Conservation (phyloP, 129 eudicot species). For the Solidago caesia region DNA sequence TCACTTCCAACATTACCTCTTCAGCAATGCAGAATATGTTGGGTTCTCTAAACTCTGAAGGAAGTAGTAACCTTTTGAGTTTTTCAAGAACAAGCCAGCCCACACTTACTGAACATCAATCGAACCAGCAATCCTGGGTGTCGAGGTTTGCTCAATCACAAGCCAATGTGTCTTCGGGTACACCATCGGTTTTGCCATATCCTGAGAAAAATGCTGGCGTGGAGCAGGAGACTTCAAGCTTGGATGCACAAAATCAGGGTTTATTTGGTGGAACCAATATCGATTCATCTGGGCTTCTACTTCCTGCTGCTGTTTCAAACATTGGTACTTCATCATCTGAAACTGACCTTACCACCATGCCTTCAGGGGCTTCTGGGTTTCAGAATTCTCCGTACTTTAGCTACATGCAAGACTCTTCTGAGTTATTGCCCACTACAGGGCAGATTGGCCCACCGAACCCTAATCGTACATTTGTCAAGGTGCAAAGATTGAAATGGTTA, state of each 20-base stretch:
- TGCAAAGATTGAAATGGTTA: not conserved
- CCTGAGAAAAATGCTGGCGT: conserved; percentile 51
- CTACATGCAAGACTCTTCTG: conserved; percentile 77
- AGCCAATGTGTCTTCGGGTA: conserved; percentile 41
- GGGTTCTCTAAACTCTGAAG: conserved; percentile 63
- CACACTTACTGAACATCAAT: conserved; percentile 41
- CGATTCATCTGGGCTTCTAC: conserved; percentile 74
- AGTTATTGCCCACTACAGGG: conserved; percentile 68
- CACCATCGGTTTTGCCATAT: conserved; percentile 56
- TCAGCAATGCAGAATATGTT: conserved; percentile 66
- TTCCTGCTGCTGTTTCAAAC: conserved; percentile 74
- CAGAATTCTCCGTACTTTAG: conserved; percentile 68
- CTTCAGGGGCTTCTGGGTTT: conserved; percentile 65
- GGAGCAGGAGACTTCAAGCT: conserved; percentile 57
- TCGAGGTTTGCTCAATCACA: conserved; percentile 58
- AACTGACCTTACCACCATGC: conserved; percentile 62
- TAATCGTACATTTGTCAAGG: conserved; percentile 81
- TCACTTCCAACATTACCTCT: conserved; percentile 45
- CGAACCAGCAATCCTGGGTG: conserved; percentile 75
- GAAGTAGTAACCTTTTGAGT: conserved; percentile 59
- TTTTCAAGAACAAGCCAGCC: conserved; percentile 47
- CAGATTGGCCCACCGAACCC: conserved; percentile 75
- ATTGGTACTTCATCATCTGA: conserved; percentile 49
- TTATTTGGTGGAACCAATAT: conserved; percentile 60
- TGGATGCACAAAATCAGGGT: conserved; percentile 66